Base-by-base conservation (phyloP, 2,329 filamentous ascomycete genomes). In the Chalaropsis thielavioides region DNA sequence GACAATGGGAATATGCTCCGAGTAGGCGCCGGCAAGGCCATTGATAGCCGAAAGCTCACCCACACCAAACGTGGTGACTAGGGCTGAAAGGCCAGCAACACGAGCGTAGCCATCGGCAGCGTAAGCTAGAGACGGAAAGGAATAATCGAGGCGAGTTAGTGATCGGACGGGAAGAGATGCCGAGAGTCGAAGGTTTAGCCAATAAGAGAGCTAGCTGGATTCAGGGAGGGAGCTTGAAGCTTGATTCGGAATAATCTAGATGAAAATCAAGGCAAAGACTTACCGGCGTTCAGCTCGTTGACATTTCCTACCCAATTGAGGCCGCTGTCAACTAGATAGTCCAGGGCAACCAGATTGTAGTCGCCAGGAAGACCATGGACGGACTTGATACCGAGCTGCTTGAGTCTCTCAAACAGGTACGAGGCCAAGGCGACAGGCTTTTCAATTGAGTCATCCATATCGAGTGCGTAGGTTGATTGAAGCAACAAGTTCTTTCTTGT, bases 61-160 rank as follows among this genome's bases (percentile, higher is more conserved):
- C 3, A 90, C 87, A 63, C 88, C 88, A 68, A 90, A 90, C 0
- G 88, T 90, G 49, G 88, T 91, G 69, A 91, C 75, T 60, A 91
- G 74, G 38, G 87, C 87, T 3, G 81, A 80, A 41, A 90, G 84
- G 54, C 86, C 85, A 65, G 87, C 87, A 67, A 89, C 80, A 68
- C 88, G 81, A 65, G 87, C 87, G 72, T 91, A 91, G 27, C 88
- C 88, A 75, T 91, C 88, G n/a, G 88, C 86, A 35, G 88, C 87
- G 71, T 91, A 91, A 19, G 85, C 86, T 83, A 71, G 31, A 58
- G 59, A 13, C 22, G 27, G 40, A 31, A 62, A 44, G 44, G 49
- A 60, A 66, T 70, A 65, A 67, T 69, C 69, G 62, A 70, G 69
- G 69, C 69, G 62, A 70, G 69, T 65, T 61, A 65, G 63, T 43